phyloP scores from a whole-genome alignment of 2,329 filamentous ascomycete genomes.

The Plectosphaerella sp. region DNA sequence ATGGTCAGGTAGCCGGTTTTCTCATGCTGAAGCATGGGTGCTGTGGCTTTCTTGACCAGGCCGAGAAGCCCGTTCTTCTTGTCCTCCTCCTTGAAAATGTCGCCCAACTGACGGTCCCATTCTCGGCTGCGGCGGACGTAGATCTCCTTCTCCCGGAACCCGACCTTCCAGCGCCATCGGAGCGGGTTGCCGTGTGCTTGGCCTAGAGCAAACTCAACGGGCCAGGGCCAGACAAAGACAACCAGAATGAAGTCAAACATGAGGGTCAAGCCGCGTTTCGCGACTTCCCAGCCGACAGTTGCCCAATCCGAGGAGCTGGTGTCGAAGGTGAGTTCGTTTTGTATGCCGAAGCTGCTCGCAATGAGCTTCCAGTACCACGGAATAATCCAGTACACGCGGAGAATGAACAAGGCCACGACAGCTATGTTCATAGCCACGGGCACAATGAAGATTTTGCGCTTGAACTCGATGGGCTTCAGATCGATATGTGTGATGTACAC shows the following conservation, averaged over 20 bases:
- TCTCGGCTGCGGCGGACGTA: conserved; percentile 72
- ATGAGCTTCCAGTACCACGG: conserved; percentile 71
- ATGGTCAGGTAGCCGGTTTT: conserved; percentile 90
- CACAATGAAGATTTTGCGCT: conserved; percentile 77
- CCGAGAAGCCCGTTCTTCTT: conserved; percentile 55
- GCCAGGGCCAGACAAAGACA: conserved; percentile 69
- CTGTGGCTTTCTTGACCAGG: conserved; percentile 64
- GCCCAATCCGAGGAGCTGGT: conserved; percentile 50
- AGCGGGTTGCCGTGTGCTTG: conserved; percentile 55
- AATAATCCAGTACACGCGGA: conserved; percentile 63
- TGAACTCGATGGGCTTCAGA: conserved; percentile 62
- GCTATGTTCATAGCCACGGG: conserved; percentile 71
- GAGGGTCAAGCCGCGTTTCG: conserved; percentile 60
- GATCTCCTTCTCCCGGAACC: conserved; percentile 76
- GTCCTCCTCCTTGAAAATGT: conserved; percentile 47
- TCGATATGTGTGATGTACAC: conserved; percentile 88
- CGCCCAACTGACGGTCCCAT: conserved; percentile 61
- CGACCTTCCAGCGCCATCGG: conserved; percentile 67
- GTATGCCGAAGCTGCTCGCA: conserved; percentile 58
- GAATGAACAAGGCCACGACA: conserved; percentile 60
- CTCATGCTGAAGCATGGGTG: conserved; percentile 58
- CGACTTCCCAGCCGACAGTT: conserved; percentile 52
- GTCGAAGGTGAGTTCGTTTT: conserved; percentile 63
- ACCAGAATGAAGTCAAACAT: conserved; percentile 68
- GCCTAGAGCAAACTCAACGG: conserved; percentile 65